Evolutionary conservation across 257 asterid genomes (phyloP), one percentile per base, ranked within the genome.

Genomic region (Nicotiana tomentosiformis): DNA sequence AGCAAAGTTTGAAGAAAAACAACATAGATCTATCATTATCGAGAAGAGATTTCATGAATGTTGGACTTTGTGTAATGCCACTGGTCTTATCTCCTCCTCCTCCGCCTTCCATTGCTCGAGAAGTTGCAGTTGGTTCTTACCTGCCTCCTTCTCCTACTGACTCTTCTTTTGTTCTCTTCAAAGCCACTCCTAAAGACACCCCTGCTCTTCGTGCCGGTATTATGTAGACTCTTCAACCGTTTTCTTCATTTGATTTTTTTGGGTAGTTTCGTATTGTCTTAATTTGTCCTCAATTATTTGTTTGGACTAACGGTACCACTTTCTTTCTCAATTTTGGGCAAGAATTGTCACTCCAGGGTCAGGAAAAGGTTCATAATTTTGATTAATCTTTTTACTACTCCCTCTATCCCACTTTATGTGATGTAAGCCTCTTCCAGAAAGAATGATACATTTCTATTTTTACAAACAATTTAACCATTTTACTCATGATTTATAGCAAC

Each of bases 171-270:
- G 99, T 96, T 20, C 88, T 93, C 83, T 96, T 93, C 89, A 85
- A 92, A 55, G 98, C 98, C 82, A 90, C 97, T 32, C 62, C 92
- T 0, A 93, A 92, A 82, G 98, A 96, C 88, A 96, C 99, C 77
- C 99, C 99, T 84, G 98, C 99, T 67, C 97, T 96, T 66, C 99
- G 99, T 86, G 99, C 98, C 83, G 99, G 99, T 96, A 91, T 81
- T 83, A 29, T 51, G 55, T 17, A n/a, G 15, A 51, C 80, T 76
- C 80, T 51, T 15, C 46, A 7, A 23, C 5, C 3, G 30, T 20
- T 43, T 65, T 77, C 4, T 80, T 69, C 35, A 18, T 9, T 26
- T 46, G 60, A 7, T 6, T 49, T 37, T 2, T 30, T 15, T 14
- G 58, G 5, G 18, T 53, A 17, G 14, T 53, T 53, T 11, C 1